These are phyloP conservation scores for Hypoxylon sp. DNA, from an alignment of 2,329 filamentous ascomycete species.

Conservation along the genomic window DNA sequence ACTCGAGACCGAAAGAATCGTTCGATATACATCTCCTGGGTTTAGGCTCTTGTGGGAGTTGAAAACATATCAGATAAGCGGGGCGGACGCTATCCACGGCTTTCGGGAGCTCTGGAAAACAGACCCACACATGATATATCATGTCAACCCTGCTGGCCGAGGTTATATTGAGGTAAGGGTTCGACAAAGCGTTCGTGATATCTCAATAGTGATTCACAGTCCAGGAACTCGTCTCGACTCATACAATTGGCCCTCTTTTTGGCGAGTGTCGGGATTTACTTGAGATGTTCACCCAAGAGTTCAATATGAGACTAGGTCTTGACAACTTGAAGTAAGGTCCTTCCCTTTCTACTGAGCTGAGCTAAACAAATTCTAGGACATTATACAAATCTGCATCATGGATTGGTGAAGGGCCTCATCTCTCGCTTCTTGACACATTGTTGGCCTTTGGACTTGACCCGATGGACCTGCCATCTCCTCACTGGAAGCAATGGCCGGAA, in stretches of 20 bases:
- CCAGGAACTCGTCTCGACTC: neutral
- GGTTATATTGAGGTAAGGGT: neutral
- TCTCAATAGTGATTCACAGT: neutral
- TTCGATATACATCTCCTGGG: neutral
- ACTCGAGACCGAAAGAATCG: neutral
- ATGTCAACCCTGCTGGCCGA: neutral
- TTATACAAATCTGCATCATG: neutral
- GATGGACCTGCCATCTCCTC: neutral
- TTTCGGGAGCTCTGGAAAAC: neutral
- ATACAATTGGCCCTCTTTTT: neutral
- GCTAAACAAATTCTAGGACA: neutral
- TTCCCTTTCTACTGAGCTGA: neutral
- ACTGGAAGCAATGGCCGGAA: neutral
- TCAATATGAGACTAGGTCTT: neutral
- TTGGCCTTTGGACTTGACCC: neutral
- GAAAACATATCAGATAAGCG: neutral
- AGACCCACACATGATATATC: neutral
- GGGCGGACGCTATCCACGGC: neutral
- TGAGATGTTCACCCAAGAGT: neutral
- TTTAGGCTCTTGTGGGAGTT: neutral
- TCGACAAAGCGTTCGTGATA: neutral
- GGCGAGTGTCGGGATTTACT: neutral
- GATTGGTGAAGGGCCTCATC: neutral
- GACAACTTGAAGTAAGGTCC: neutral
- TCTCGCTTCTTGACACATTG: neutral